Conservation (phyloP, 371 early-diverging fungal species). For the Thermomucor indicae-seudaticae region DNA sequence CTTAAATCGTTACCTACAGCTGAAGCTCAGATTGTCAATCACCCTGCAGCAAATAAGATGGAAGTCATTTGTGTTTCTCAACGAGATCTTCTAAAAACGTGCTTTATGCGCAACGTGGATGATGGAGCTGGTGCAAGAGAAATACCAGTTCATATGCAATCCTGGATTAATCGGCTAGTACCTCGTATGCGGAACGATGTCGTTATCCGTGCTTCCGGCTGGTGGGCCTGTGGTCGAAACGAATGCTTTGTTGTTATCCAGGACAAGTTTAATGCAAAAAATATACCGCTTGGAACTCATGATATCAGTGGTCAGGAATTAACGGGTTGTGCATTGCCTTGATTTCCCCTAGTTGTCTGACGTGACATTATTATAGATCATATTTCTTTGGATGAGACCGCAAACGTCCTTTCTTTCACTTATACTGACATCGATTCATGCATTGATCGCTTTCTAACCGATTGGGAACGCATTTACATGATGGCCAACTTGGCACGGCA, state of each 20-base stretch:
- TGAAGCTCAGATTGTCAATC: slow-evolving; percentile 31
- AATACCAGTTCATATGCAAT: slow-evolving; percentile 15
- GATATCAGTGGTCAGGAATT: slow-evolving; percentile 22
- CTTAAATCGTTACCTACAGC: slow-evolving; percentile 28
- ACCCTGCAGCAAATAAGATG: slow-evolving; percentile 40
- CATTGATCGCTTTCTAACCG: slow-evolving; percentile 33
- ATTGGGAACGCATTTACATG: slow-evolving; percentile 49
- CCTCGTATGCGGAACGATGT: slow-evolving; percentile 31
- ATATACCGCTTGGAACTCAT: slow-evolving; percentile 15
- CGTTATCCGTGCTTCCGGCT: slow-evolving; percentile 38
- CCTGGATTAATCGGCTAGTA: slow-evolving; percentile 29
- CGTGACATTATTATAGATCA: slow-evolving; percentile 23
- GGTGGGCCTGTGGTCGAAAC: slow-evolving; percentile 42
- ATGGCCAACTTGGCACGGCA: slow-evolving; percentile 44
- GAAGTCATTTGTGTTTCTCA: slow-evolving; percentile 43
- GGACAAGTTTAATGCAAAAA: slow-evolving; percentile 29
- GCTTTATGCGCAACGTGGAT: slow-evolving; percentile 21
- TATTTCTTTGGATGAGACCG: slow-evolving; percentile 33
- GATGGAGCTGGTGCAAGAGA: slow-evolving; percentile 7
- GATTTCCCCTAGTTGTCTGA: background rate
- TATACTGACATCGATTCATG: slow-evolving; percentile 41
- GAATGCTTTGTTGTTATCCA: slow-evolving; percentile 48
- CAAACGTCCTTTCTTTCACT: slow-evolving; percentile 37
- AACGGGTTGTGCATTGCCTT: background rate
- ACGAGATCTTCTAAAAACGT: slow-evolving; percentile 32